Evolutionary conservation across 208 protist genomes (phyloP), one percentile per base, ranked within the genome.

Genomic region (Porcisia deanei): DNA sequence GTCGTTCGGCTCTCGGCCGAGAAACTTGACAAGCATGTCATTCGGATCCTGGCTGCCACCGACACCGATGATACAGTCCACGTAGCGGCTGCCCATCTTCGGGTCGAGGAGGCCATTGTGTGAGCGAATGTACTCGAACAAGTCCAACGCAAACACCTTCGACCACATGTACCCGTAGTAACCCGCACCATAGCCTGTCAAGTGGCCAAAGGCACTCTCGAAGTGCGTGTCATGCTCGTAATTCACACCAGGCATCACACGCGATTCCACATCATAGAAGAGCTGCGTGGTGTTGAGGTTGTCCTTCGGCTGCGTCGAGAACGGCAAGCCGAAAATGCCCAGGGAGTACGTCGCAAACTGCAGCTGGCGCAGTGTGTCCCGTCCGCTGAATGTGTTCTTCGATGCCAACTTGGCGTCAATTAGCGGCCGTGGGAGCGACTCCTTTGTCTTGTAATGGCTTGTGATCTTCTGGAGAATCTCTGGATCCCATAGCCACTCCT

Each of bases 81-180:
- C 83, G 69, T 96, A 97, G 37, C 76, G 85, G 6, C 76, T 80
- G 60, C 91, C 93, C 55, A 94, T 43, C 78, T 81, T 67, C 49
- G 90, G 81, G 80, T 92, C 81, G 49, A 96, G 85, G 30, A 97
- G 73, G 34, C 90, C 91, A 61, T 91, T 80, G 71, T 83, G 86
- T 30, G 76, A 81, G 43, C 84, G 82, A 58, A 97, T 94, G 76
- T 92, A 92, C 43, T 91, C 83, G 79, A 96, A 95, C 20, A 94
- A 82, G 66, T 97, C 93, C 71, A 94, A 73, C 9, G 91, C 90
- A 77, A 95, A 95, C 60, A 95, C 93, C 79, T 95, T 93, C 60
- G 89, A 92, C 85, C 88, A 97, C 85, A 94, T 91, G 86, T 97
- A 95, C 41, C 87, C 87, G 77, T 97, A 97, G 82, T 96, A 96